Conservation (phyloP, 306 rosid genomes). For the Pterocarpus macrocarpus region DNA sequence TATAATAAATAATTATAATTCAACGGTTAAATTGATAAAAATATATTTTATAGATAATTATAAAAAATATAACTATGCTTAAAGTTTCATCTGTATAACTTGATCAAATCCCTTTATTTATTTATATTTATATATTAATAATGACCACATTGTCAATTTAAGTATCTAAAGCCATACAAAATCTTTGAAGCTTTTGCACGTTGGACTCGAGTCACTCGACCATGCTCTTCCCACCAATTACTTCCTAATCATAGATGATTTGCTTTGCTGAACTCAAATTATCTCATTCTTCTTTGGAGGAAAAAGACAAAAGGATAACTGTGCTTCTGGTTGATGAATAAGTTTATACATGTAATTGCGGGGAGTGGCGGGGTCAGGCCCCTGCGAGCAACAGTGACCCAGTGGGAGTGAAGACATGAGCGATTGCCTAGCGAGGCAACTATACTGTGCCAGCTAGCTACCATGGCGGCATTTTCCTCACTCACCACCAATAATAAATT, state of each 20-base stretch:
- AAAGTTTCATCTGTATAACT: too few species aligned
- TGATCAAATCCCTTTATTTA: too few species aligned
- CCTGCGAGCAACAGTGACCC: not conserved
- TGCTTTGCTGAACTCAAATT: not conserved
- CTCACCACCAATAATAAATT: constrained; percentile 3
- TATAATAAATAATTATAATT: too few species aligned
- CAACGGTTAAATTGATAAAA: too few species aligned
- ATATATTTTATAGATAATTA: too few species aligned
- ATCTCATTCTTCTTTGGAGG: not conserved
- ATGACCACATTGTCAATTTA: too few species aligned
- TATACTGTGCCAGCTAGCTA: not conserved
- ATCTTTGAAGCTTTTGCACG: not conserved
- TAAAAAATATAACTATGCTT: too few species aligned
- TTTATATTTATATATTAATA: too few species aligned
- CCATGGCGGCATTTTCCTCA: constrained; percentile 1
- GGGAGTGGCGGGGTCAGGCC: not conserved
- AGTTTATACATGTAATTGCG: too few species aligned
- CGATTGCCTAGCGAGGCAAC: not conserved
- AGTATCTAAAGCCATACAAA: constrained; percentile 34
- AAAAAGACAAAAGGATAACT: not conserved
- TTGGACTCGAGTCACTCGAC: not conserved
- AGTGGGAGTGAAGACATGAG: not conserved
- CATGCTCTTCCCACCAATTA: not conserved
- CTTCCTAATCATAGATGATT: not conserved
- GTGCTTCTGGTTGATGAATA: too few species aligned